Evolutionary conservation across 1,139 yeast species (phyloP).

Genomic region (Candida albicans): DNA sequence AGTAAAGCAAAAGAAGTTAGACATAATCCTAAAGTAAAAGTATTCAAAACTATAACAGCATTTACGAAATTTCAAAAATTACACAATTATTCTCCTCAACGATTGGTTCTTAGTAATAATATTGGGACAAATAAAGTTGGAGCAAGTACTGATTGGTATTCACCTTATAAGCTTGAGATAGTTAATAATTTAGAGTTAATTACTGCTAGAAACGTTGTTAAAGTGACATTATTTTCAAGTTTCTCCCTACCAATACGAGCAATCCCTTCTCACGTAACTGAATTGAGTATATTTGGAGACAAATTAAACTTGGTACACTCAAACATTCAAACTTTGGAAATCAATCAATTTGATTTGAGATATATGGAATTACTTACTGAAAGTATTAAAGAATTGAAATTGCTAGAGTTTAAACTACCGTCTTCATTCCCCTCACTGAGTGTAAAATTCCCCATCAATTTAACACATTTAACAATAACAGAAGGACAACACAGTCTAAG

Average conservation of each 20-base stretch:
- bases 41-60: neutral
- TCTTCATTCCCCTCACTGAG: neutral
- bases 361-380: neutral
- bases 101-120: neutral
- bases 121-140: neutral
- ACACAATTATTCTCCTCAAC: constrained; percentile 1
- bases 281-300: constrained; percentile 1
- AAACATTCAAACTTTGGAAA: neutral
- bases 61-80: constrained; percentile 1
- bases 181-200: no score
- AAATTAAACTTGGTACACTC: constrained; percentile 1
- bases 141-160: neutral
- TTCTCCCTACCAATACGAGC: neutral
- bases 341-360: constrained; percentile 2
- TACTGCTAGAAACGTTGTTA: no score
- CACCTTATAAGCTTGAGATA: no score
- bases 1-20: neutral
- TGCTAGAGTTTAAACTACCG: constrained; percentile 1
- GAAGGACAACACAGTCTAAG: constrained; percentile 2
- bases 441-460: constrained; percentile 1
- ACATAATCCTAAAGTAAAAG: neutral
- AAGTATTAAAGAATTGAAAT: constrained; percentile 3
- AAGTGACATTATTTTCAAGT: no score
- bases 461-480: constrained; percentile 4
- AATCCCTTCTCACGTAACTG: constrained; percentile 1